Conservation (phyloP, 768 basidiomycete genomes). For the Tricholoma hemisulphureum region DNA sequence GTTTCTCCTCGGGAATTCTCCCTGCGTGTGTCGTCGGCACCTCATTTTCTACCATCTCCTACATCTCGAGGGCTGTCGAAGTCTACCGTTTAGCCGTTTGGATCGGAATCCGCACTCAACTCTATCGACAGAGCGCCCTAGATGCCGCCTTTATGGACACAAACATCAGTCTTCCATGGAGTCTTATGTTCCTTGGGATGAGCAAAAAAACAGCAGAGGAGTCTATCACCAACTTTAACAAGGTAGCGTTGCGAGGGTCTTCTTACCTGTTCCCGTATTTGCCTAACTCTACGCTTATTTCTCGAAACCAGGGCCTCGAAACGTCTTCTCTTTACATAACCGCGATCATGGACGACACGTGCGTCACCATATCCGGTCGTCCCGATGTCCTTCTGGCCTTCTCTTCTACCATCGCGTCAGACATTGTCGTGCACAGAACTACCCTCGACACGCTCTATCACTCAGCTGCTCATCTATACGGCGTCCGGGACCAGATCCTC, state of each 20-base stretch:
- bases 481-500: constrained; percentile 41
- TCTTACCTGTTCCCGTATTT: constrained; percentile 6
- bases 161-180: constrained; percentile 22
- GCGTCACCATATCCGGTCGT: constrained; percentile 57
- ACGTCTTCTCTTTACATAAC: constrained; percentile 43
- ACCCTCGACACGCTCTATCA: constrained; percentile 56
- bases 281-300: constrained; percentile 5
- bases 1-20: constrained; percentile 58
- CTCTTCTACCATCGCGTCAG: constrained; percentile 33
- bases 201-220: constrained; percentile 30
- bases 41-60: constrained; percentile 38
- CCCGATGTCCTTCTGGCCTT: constrained; percentile 51
- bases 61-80: constrained; percentile 44
- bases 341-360: constrained; percentile 45
- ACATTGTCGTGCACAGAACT: constrained; percentile 40
- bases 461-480: constrained; percentile 28
- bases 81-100: constrained; percentile 52
- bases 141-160: constrained; percentile 26
- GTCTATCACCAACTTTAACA: constrained; percentile 15
- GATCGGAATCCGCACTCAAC: constrained; percentile 46
- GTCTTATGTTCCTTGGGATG: constrained; percentile 23
- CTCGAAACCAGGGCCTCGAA: constrained; percentile 10
- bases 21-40: constrained; percentile 51
- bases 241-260: constrained; percentile 10
- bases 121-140: constrained; percentile 24